Percentiles rank a stretch among this genome's conserved stretches.
Conservation (phyloP, 805 yeast species). For the Saccharomyces paradoxus region DNA sequence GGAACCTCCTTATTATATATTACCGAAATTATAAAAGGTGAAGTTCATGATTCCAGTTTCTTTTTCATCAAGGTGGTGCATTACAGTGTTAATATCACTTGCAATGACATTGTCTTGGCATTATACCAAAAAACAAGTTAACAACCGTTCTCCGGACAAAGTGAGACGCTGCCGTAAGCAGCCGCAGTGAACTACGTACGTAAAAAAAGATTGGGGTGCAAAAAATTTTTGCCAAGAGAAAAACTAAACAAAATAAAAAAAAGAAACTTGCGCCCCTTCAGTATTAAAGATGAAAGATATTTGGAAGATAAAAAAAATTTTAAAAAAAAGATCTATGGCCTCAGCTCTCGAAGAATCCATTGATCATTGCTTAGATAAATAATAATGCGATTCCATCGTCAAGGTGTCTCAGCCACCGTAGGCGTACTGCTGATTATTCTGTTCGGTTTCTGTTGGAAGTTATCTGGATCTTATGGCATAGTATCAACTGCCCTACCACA, state of each 20-base stretch:
- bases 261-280: background rate
- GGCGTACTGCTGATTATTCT: background rate
- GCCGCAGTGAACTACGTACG: background rate
- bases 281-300: background rate
- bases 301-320: background rate
- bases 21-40: too few species aligned
- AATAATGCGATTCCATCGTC: background rate
- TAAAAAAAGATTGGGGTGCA: background rate
- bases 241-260: background rate
- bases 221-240: background rate
- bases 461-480: background rate
- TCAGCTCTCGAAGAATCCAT: background rate
- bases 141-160: background rate
- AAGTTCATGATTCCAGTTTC: too few species aligned
- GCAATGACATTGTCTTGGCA: background rate
- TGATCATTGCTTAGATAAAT: background rate
- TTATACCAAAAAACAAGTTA: background rate
- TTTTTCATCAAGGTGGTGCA: too few species aligned
- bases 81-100: too few species aligned
- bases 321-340: too few species aligned
- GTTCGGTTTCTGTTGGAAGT: background rate
- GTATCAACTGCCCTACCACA: background rate
- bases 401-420: background rate
- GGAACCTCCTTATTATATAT: too few species aligned
- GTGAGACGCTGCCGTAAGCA: background rate